Percentiles rank a stretch among this genome's conserved stretches.
phyloP scores from a whole-genome alignment of 352 stramenopile species.

The Phytophthora tentaculata region DNA sequence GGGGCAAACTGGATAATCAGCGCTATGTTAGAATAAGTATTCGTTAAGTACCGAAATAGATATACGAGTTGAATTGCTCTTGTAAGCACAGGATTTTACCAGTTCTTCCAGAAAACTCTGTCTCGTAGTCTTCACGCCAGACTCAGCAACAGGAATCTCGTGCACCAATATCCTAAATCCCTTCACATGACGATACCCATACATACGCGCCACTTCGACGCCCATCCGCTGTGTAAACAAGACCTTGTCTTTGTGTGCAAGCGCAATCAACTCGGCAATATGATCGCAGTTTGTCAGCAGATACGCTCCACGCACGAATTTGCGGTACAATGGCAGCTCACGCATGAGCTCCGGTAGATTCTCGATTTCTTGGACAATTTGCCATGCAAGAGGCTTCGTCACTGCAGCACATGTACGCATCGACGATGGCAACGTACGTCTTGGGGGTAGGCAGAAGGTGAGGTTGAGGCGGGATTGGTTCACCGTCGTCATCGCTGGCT shows the following conservation, averaged over 20 bases:
- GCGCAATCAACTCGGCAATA: constrained; percentile 55
- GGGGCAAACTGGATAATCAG: too few species aligned
- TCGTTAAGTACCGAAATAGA: too few species aligned
- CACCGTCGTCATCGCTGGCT: constrained; percentile 5
- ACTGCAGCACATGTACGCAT: constrained; percentile 75
- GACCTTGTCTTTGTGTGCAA: constrained; percentile 56
- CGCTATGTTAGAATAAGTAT: too few species aligned
- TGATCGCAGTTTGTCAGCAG: constrained; percentile 67
- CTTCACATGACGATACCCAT: constrained; percentile 55
- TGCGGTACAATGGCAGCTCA: constrained; percentile 65
- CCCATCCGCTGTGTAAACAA: constrained; percentile 70
- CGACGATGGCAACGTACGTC: constrained; percentile 72
- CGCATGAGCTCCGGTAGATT: constrained; percentile 44
- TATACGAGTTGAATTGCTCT: too few species aligned
- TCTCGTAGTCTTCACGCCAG: constrained; percentile 33
- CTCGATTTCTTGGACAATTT: constrained; percentile 58
- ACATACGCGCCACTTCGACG: constrained; percentile 70
- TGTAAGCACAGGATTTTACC: constrained; percentile 68
- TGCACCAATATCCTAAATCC: constrained; percentile 58
- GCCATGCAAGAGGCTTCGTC: constrained; percentile 67
- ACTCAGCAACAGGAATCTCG: constrained; percentile 38
- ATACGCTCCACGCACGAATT: constrained; percentile 76
- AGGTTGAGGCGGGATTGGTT: constrained; percentile 48
- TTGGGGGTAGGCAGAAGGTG: constrained; percentile 67
- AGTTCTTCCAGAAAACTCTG: constrained; percentile 70